Evolutionary conservation across 208 protist species (phyloP).

Genomic region (Leishmania aethiopica): DNA sequence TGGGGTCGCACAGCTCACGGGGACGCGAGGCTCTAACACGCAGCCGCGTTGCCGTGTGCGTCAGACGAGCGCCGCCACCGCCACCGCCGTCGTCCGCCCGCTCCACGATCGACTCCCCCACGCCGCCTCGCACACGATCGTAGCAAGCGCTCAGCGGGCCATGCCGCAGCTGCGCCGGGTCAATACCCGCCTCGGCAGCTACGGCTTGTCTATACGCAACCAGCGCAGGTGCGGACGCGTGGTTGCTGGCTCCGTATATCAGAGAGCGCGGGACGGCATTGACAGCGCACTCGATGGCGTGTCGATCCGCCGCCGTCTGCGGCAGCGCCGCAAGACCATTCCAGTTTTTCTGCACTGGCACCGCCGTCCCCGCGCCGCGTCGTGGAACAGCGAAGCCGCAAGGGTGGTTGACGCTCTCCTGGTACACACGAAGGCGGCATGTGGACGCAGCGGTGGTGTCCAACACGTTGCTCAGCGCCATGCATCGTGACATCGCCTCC

Average conservation of each 20-base stretch:
- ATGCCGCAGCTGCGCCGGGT: constrained; percentile 18
- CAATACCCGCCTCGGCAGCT: constrained; percentile 17
- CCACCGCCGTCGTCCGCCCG: background rate
- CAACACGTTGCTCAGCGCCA: background rate
- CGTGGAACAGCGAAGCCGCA: constrained; percentile 23
- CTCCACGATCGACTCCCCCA: background rate
- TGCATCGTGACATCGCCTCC: background rate
- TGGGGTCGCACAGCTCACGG: constrained; percentile 19
- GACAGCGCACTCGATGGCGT: constrained; percentile 10
- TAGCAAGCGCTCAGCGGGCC: constrained; percentile 12
- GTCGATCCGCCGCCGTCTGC: constrained; percentile 5
- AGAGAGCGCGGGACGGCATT: background rate
- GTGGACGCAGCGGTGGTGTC: background rate
- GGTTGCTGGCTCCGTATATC: constrained; percentile 7
- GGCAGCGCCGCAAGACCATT: constrained; percentile 12
- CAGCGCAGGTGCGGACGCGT: constrained; percentile 4
- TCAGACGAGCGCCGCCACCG: background rate
- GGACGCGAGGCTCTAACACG: background rate
- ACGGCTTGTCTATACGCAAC: constrained; percentile 19
- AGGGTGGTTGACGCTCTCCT: constrained; percentile 16
- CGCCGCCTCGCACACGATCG: constrained; percentile 8
- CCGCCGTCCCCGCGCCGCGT: constrained; percentile 18
- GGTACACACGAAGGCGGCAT: constrained; percentile 17
- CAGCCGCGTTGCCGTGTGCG: constrained; percentile 13
- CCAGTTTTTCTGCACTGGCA: constrained; percentile 1